phyloP scores from a whole-genome alignment of 2,329 filamentous ascomycete species.

The Talaromyces atroroseus region DNA sequence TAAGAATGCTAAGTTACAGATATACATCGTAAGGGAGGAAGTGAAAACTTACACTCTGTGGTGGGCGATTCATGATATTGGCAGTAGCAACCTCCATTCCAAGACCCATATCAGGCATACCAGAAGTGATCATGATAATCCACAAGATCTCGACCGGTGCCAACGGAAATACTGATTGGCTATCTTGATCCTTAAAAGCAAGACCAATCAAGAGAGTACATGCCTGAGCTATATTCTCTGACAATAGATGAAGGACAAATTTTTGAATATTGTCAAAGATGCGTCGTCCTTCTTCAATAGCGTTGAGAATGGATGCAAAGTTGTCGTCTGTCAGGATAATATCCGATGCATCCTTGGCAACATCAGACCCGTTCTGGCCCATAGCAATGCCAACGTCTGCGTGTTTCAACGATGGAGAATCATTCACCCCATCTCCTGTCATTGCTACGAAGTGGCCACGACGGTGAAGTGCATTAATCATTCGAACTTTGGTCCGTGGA shows the following conservation, averaged over 20 bases:
- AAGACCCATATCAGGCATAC: slow-evolving; percentile 77
- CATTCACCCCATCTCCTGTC: slow-evolving; percentile 88
- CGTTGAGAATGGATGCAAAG: slow-evolving; percentile 79
- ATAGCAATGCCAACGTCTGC: slow-evolving; percentile 87
- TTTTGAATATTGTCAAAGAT: slow-evolving; percentile 91
- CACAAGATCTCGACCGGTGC: slow-evolving; percentile 81
- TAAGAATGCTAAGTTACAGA: slow-evolving; percentile 53
- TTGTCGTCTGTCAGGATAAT: slow-evolving; percentile 74
- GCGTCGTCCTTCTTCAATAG: slow-evolving; percentile 74
- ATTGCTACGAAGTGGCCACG: slow-evolving; percentile 64
- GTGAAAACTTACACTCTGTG: slow-evolving; percentile 62
- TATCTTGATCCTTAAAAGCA: slow-evolving; percentile 65
- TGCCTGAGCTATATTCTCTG: slow-evolving; percentile 78
- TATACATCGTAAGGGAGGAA: slow-evolving; percentile 42
- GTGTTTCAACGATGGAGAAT: slow-evolving; percentile 72
- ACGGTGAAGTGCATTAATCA: slow-evolving; percentile 81
- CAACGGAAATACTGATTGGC: slow-evolving; percentile 75
- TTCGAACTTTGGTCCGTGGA: slow-evolving; percentile 75
- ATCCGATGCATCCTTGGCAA: slow-evolving; percentile 65
- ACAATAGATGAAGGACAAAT: slow-evolving; percentile 73
- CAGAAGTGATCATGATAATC: slow-evolving; percentile 88
- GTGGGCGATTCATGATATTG: slow-evolving; percentile 74
- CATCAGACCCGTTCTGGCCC: slow-evolving; percentile 74
- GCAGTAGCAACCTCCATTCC: slow-evolving; percentile 69
- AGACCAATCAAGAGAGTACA: slow-evolving; percentile 74